phyloP scores from a whole-genome alignment of 2,329 filamentous ascomycete genomes.

The Lachnellula cervina region DNA sequence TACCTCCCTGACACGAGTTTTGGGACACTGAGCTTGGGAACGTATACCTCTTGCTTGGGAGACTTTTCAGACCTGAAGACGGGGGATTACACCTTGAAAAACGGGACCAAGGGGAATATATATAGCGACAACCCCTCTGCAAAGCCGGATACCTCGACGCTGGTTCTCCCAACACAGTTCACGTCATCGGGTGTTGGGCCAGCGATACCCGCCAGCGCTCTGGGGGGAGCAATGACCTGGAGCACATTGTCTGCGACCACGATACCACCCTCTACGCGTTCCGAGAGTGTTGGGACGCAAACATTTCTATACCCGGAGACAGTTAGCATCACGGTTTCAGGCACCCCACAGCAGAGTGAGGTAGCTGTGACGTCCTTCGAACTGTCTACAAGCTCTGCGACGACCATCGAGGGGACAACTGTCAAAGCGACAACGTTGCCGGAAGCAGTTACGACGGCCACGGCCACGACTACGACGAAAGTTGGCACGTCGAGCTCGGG shows the following conservation, averaged over 20 bases:
- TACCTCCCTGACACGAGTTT: conserved; percentile 42
- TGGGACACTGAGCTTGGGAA: conserved; percentile 40
- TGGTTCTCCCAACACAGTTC: conserved; percentile 41
- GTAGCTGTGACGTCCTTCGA: not conserved
- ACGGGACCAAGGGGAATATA: conserved; percentile 40
- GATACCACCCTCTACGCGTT: conserved; percentile 8
- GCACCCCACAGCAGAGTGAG: not conserved
- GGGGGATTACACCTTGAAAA: conserved; percentile 38
- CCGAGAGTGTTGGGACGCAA: not conserved
- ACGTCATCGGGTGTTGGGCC: conserved; percentile 42
- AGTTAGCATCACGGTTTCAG: not conserved
- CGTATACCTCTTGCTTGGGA: conserved; percentile 36
- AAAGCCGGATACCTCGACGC: conserved; percentile 40
- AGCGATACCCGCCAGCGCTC: conserved; percentile 40
- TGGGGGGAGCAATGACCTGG: conserved; percentile 35
- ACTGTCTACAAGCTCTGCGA: conserved; percentile 1
- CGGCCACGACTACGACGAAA: conserved; percentile 7
- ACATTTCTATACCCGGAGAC: not conserved
- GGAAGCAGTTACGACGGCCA: conserved; percentile 4
- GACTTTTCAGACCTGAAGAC: conserved; percentile 39
- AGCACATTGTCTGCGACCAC: conserved; percentile 22
- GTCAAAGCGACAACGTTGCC: conserved; percentile 4
- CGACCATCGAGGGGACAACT: conserved; percentile 5
- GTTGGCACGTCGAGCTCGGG: not conserved
- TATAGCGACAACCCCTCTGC: conserved; percentile 35